phyloP scores from a whole-genome alignment of 1,284 basidiomycete species.

The Malassezia obtusa region DNA sequence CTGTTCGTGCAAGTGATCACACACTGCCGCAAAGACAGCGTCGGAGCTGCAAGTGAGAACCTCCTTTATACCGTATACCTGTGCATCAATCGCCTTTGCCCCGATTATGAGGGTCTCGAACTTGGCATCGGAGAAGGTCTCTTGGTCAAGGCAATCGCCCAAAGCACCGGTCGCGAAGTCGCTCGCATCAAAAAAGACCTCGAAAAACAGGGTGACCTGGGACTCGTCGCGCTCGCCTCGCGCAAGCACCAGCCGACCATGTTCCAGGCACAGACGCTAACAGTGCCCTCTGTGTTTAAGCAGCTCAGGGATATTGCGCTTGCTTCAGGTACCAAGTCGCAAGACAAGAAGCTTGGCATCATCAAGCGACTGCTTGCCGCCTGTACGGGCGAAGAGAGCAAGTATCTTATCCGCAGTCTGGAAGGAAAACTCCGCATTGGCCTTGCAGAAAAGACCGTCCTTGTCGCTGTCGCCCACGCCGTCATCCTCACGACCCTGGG shows the following conservation, averaged over 20 bases:
- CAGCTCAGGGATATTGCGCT: constrained; percentile 29
- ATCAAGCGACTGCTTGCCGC: constrained; percentile 89
- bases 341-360: constrained; percentile 71
- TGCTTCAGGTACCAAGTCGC: constrained; percentile 66
- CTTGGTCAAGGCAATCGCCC: constrained; percentile 86
- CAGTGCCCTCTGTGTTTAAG: constrained; percentile 63
- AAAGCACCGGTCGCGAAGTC: constrained; percentile 79
- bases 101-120: constrained; percentile 91
- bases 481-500: constrained; percentile 31
- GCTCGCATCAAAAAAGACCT: constrained; percentile 79
- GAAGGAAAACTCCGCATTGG: constrained; percentile 97
- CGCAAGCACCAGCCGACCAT: constrained; percentile 87
- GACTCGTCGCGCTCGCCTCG: constrained; percentile 85
- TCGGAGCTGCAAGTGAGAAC: constrained; percentile 49
- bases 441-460: constrained; percentile 77
- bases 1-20: constrained; percentile 82
- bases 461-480: constrained; percentile 39
- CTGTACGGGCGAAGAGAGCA: constrained; percentile 77
- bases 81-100: constrained; percentile 92
- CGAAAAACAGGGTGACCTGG: constrained; percentile 87
- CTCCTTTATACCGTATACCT: constrained; percentile 85
- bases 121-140: constrained; percentile 92
- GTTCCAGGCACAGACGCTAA: constrained; percentile 85
- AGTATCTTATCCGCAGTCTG: constrained; percentile 87
- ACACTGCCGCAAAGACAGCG: constrained; percentile 54